Conservation (phyloP, 805 yeast species). For the Phaffomyces antillensis region DNA sequence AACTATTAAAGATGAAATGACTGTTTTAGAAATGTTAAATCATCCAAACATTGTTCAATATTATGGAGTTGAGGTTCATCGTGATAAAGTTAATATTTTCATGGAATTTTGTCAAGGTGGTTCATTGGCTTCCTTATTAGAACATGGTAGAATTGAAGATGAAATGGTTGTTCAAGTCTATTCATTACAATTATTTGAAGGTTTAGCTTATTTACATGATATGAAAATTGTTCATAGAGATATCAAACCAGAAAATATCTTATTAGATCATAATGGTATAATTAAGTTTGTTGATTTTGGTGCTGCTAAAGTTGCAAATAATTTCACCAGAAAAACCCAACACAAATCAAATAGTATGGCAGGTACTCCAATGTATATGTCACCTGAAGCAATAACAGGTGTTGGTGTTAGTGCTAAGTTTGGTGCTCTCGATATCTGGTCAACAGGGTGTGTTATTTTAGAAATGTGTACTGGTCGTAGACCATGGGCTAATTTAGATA, state of each 20-base stretch:
- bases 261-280: slow-evolving; percentile 86
- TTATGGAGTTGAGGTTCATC: slow-evolving; percentile 94
- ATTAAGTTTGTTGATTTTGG: slow-evolving; percentile 97
- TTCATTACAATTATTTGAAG: slow-evolving; percentile 89
- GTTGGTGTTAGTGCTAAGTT: slow-evolving; percentile 29
- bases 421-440: slow-evolving; percentile 77
- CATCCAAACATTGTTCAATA: slow-evolving; percentile 97
- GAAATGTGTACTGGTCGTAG: slow-evolving; percentile 96
- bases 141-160: slow-evolving; percentile 92
- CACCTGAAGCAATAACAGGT: slow-evolving; percentile 93
- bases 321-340: slow-evolving; percentile 35
- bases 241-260: slow-evolving; percentile 89
- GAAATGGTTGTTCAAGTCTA: slow-evolving; percentile 88
- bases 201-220: slow-evolving; percentile 88
- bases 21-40: slow-evolving; percentile 86
- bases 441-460: slow-evolving; percentile 89
- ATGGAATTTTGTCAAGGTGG: slow-evolving; percentile 99
- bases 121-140: slow-evolving; percentile 75
- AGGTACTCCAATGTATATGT: slow-evolving; percentile 99
- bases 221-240: slow-evolving; percentile 96
- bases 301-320: slow-evolving; percentile 85
- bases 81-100: slow-evolving; percentile 89
- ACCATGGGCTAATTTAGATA: slow-evolving; percentile 95
- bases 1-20: slow-evolving; percentile 92
- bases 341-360: slow-evolving; percentile 35